Evolutionary conservation across 768 basidiomycete genomes (phyloP).

Genomic region (Serendipita sp.): DNA sequence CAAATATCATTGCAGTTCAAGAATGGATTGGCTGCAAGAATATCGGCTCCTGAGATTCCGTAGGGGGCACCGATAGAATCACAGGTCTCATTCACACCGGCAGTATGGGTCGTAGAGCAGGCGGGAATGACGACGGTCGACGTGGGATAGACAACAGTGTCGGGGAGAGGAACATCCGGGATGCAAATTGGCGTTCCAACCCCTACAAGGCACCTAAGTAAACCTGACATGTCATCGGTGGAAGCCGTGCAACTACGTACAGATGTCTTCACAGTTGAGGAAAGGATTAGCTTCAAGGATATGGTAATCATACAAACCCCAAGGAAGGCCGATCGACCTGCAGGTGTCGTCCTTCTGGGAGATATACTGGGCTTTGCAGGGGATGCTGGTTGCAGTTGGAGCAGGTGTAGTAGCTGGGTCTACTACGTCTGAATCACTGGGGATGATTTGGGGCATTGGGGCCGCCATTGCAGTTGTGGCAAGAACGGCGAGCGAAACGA

Average conservation of each 20-base stretch:
- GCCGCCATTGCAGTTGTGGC: not conserved
- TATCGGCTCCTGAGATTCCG: not conserved
- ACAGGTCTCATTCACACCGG: not conserved
- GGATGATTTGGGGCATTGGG: not conserved
- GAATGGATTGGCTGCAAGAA: not conserved
- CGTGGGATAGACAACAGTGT: not conserved
- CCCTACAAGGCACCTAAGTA: no score
- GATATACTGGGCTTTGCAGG: not conserved
- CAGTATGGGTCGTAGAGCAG: not conserved
- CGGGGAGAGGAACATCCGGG: no score
- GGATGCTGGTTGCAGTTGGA: not conserved
- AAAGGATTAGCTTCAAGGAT: not conserved
- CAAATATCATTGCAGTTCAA: not conserved
- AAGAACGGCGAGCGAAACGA: not conserved
- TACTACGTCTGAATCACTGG: not conserved
- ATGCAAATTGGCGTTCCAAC: no score
- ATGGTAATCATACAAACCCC: not conserved
- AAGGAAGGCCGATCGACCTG: not conserved
- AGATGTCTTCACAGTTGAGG: slow-evolving; percentile 1
- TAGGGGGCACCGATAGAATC: not conserved
- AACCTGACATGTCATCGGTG: not conserved
- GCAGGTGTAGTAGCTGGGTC: not conserved
- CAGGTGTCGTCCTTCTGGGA: not conserved
- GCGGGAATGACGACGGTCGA: not conserved
- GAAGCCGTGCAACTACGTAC: not conserved